Percentiles rank a stretch among this genome's conserved stretches.
Conservation (phyloP, 805 yeast genomes). For the Yamadazyma olivae region DNA sequence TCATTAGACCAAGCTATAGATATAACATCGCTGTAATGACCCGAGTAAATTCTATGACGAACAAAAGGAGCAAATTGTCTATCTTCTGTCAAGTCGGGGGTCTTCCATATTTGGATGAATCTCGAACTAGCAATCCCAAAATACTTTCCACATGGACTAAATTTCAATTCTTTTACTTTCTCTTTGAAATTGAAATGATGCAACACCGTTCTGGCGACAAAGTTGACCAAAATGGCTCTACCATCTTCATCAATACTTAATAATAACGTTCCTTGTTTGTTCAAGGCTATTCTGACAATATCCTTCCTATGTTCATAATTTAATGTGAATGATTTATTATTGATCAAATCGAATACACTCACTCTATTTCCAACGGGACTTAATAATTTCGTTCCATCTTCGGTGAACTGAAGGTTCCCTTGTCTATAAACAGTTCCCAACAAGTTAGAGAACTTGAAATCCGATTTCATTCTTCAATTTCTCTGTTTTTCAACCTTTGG, state of each 20-base stretch:
- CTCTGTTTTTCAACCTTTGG: too few species aligned
- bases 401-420: constrained; percentile 84
- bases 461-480: constrained; percentile 72
- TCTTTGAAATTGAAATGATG: constrained; percentile 95
- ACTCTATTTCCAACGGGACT: constrained; percentile 96
- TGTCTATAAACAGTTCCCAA: constrained; percentile 92
- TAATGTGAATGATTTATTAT: constrained; percentile 84
- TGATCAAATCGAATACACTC: constrained; percentile 79
- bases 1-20: constrained; percentile 88
- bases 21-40: constrained; percentile 81
- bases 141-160: constrained; percentile 83
- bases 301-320: constrained; percentile 90
- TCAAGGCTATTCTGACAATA: constrained; percentile 74
- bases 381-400: constrained; percentile 78
- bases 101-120: constrained; percentile 88
- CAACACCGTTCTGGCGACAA: constrained; percentile 74
- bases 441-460: constrained; percentile 80
- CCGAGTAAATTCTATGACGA: constrained; percentile 85
- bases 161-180: constrained; percentile 66
- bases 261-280: constrained; percentile 75
- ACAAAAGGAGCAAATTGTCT: constrained; percentile 96
- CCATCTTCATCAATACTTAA: constrained; percentile 89
- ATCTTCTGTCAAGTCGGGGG: constrained; percentile 78
- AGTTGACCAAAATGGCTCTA: constrained; percentile 87
- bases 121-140: constrained; percentile 86